Base-by-base conservation (phyloP, 345 rosid genomes). In the Hirschfeldia incana region DNA sequence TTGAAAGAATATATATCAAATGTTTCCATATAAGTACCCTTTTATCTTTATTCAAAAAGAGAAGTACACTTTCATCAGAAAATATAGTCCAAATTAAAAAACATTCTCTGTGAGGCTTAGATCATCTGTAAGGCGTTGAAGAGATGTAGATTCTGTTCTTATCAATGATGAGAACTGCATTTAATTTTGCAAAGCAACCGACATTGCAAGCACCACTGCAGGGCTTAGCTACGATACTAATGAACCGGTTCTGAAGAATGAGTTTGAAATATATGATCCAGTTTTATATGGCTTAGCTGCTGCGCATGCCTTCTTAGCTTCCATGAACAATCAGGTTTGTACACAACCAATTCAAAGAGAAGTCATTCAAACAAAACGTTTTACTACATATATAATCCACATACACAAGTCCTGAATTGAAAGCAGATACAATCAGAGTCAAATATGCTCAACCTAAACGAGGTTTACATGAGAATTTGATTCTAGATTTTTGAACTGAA, bases 361-460 rank as follows among this genome's bases (percentile, higher is more conserved):
- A 30, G 3, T 10, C 15, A 44, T 26, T 64, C 0, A 0, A 9
- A 44, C 55, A 69, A 9, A 51, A 17, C 64, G 21, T 53, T 28
- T 34, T 17, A 13, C 58, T 33, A 17, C 9, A 29, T 27, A 26
- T 46, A 6, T 9, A 21, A n/a, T 12, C n/a, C n/a, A 44, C 53
- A 44, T 44, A 12, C 49, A 42, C n/a, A 42, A 7, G 15, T 59
- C 32, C 44, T 74, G 1, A 42, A 6, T 75, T 5, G 96, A 89
- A 57, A 96, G 89, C 29, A 88, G 89, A 88, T 86, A 75, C 37
- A 4, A 87, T 91, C 27, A 81, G 88, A 0, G 81, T 88, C n/a
- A 81, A 76, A 59, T 88, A 87, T 81, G 94, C 90, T 68, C 46
- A 62, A 28, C 78, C 72, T 75, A 81, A 79, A 77, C 69, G 49